A percentile compares a stretch with the other conserved stretches of the same genome.
Evolutionary conservation across 345 rosid genomes (phyloP).

Genomic region (Raphanus raphanistrum): DNA sequence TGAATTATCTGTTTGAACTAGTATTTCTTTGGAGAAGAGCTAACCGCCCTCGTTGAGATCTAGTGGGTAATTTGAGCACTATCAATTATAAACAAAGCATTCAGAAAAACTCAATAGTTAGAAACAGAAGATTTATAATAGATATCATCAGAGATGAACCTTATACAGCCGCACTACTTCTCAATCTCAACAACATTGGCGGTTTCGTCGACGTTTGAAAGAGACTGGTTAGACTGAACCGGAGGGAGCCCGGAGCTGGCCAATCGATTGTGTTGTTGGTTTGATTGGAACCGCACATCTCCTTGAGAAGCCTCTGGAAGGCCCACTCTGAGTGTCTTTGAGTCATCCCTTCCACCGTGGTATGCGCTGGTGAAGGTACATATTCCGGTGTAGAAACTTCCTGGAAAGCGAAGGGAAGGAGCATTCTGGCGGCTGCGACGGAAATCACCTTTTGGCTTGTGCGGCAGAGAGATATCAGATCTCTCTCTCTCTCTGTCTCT

Average conservation of each 20-base stretch:
- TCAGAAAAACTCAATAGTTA: too few relatives aligned
- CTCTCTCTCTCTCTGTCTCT: too few relatives aligned
- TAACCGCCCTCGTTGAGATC: too few relatives aligned
- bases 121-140: too few relatives aligned
- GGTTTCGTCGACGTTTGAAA: slow-evolving; percentile 37
- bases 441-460: too few relatives aligned
- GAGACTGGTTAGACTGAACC: slow-evolving; percentile 39
- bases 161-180: neutral
- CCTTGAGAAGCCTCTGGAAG: slow-evolving; percentile 55
- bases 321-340: slow-evolving; percentile 77
- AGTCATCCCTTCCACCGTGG: slow-evolving; percentile 41
- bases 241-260: neutral
- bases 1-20: too few relatives aligned
- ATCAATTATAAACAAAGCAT: too few relatives aligned
- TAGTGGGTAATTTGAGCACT: too few relatives aligned
- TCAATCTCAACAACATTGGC: slow-evolving; percentile 47
- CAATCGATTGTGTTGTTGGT: slow-evolving; percentile 34
- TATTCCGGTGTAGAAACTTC: slow-evolving; percentile 27
- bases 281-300: slow-evolving; percentile 39
- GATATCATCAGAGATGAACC: too few relatives aligned
- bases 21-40: too few relatives aligned
- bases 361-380: neutral
- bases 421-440: too few relatives aligned
- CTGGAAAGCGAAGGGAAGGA: neutral
- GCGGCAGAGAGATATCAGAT: too few relatives aligned